Evolutionary conservation across 192 early-diverging fungal genomes (phyloP).

Genomic region (Backusella psychrophila): DNA sequence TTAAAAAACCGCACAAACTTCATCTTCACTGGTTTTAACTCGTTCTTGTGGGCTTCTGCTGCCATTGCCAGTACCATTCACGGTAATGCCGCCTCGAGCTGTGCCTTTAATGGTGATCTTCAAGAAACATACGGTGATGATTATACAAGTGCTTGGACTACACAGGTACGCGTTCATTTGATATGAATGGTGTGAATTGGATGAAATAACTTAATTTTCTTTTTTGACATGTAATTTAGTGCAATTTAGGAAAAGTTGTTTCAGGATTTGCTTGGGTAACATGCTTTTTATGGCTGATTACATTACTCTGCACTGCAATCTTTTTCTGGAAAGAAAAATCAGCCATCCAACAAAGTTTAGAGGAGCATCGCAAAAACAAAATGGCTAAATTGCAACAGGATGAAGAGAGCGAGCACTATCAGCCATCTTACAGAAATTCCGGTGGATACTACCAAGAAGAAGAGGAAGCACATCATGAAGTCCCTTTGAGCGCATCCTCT

Average conservation of each 20-base stretch:
- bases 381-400: background rate
- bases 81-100: constrained; percentile 12
- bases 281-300: constrained; percentile 26
- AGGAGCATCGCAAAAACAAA: constrained; percentile 16
- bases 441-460: background rate
- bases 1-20: constrained; percentile 29
- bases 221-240: constrained; percentile 17
- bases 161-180: constrained; percentile 19
- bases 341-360: constrained; percentile 28
- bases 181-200: too few species aligned
- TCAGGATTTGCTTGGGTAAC: constrained; percentile 29
- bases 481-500: background rate
- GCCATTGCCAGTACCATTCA: constrained; percentile 33
- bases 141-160: constrained; percentile 24
- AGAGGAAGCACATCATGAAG: background rate
- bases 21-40: constrained; percentile 26
- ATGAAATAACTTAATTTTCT: background rate
- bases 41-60: constrained; percentile 23
- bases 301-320: constrained; percentile 7
- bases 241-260: constrained; percentile 19
- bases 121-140: constrained; percentile 10
- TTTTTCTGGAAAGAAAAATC: constrained; percentile 32
- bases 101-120: constrained; percentile 12
- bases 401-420: background rate
- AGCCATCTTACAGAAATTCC: background rate